Evolutionary conservation across 768 basidiomycete species (phyloP).

Genomic region (Boletus sp.): DNA sequence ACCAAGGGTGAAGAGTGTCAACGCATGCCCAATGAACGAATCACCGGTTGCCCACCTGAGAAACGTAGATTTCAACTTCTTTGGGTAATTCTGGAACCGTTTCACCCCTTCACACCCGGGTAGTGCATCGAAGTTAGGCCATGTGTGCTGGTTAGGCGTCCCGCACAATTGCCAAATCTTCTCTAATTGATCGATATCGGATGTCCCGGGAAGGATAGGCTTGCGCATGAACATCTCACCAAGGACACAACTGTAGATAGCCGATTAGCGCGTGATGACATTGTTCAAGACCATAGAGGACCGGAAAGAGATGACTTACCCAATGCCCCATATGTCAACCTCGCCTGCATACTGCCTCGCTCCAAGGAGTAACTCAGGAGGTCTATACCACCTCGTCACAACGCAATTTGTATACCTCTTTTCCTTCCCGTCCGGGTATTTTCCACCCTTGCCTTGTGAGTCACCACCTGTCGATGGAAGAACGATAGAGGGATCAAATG

Average conservation of each 20-base stretch:
- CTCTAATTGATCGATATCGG: conserved; percentile 89
- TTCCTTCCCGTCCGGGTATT: conserved; percentile 45
- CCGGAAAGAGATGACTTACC: conserved; percentile 46
- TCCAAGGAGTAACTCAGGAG: conserved; percentile 88
- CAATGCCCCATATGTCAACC: conserved; percentile 97
- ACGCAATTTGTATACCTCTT: conserved; percentile 93
- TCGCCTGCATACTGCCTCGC: conserved; percentile 88
- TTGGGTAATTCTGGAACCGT: conserved; percentile 50
- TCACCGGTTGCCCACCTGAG: conserved; percentile 48
- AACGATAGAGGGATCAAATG: conserved; percentile 56
- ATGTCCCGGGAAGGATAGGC: conserved; percentile 83
- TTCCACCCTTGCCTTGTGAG: conserved; percentile 18
- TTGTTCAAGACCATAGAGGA: neutral
- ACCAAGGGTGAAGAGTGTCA: conserved; percentile 2
- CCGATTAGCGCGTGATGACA: neutral
- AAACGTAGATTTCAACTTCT: conserved; percentile 56
- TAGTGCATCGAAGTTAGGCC: conserved; percentile 72
- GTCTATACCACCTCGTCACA: conserved; percentile 92
- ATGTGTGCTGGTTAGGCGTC: conserved; percentile 75
- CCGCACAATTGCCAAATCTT: conserved; percentile 91
- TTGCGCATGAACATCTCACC: conserved; percentile 91
- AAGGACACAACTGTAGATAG: conserved; percentile 71
- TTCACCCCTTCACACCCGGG: conserved; percentile 81
- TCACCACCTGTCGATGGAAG: conserved; percentile 22
- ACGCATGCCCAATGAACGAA: conserved; percentile 1